These are phyloP conservation scores for Globisporangium lucens DNA, from an alignment of 352 stramenopile genomes.

Conservation along the genomic window DNA sequence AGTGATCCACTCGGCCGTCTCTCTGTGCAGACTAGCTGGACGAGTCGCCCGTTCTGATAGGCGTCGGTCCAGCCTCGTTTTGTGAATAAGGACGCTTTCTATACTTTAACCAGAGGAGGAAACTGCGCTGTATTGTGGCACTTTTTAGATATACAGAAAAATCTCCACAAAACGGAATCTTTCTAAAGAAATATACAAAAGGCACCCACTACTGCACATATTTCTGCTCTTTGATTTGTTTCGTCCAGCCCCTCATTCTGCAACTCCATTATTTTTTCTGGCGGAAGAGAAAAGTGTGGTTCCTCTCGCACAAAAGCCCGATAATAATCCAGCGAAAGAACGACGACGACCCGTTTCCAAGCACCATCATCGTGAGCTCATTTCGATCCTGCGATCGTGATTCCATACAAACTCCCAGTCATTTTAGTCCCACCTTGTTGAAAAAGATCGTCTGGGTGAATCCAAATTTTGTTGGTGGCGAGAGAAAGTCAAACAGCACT, in stretches of 20 bases:
- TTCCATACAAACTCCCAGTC: neutral
- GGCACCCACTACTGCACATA: neutral
- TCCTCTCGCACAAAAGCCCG: neutral
- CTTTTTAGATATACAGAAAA: neutral
- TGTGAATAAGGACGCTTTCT: neutral
- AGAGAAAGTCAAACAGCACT: neutral
- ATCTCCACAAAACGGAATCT: neutral
- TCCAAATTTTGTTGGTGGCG: slow-evolving; percentile 1
- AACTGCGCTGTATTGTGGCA: neutral
- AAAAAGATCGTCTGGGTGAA: neutral
- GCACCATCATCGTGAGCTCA: neutral
- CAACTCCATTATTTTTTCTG: neutral
- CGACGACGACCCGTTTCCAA: neutral
- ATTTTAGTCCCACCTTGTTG: neutral
- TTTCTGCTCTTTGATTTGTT: neutral
- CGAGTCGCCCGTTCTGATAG: neutral
- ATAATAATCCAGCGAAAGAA: neutral
- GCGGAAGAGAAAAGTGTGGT: neutral
- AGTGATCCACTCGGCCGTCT: neutral
- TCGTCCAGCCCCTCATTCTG: neutral
- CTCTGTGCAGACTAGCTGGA: slow-evolving; percentile 3
- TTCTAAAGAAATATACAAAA: neutral
- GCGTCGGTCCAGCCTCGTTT: neutral
- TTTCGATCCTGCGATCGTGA: neutral
- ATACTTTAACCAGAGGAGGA: neutral